Evolutionary conservation across 257 asterid species (phyloP), one percentile per base, ranked within the genome.

Genomic region (Ilex asprella): DNA sequence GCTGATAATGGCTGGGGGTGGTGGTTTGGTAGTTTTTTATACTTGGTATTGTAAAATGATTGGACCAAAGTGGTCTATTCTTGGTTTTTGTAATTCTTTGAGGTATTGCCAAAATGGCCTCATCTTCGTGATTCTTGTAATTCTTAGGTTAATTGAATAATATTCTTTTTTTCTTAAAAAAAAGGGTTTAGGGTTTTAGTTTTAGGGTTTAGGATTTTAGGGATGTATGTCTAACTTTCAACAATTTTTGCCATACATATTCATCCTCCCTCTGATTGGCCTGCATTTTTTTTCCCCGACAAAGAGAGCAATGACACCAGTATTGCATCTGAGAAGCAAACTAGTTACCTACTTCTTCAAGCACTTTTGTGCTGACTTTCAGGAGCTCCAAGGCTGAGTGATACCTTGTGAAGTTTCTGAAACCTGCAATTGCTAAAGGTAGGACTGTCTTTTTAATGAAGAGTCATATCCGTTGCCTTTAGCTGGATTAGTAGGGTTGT

Each of bases 271-370:
- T 67, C 62, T 81, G 90, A 27, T 79, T 79, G 55, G 89, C 63
- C 30, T 82, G 89, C 11, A 77, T 70, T 30, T 75, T 75, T 77
- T 87, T 81, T 62, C 79, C 85, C 96, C 98, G 88, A 82, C 98
- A 91, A 27, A 88, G 61, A 0, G 95, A 88, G 5, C 88, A 85
- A 8, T 80, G 90, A 67, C 95, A 78, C 96, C 93, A 86, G 68
- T 85, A 89, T 54, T 88, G 96, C 12, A 86, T 81, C 31, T 81
- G 95, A 0, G 89, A 82, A 44, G 86, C 94, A 27, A 91, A 88
- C 3, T 94, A 75, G 64, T 87, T 88, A 81, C 88, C 98, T n/a
- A 77, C 91, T 64, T 86, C 95, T 55, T 91, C 98, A 6, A 91
- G 95, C 60, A 80, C 85, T 41, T 88, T 74, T 5, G 98, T 91